phyloP scores from a whole-genome alignment of 2,329 filamentous ascomycete species.

The Fusarium lateritium region DNA sequence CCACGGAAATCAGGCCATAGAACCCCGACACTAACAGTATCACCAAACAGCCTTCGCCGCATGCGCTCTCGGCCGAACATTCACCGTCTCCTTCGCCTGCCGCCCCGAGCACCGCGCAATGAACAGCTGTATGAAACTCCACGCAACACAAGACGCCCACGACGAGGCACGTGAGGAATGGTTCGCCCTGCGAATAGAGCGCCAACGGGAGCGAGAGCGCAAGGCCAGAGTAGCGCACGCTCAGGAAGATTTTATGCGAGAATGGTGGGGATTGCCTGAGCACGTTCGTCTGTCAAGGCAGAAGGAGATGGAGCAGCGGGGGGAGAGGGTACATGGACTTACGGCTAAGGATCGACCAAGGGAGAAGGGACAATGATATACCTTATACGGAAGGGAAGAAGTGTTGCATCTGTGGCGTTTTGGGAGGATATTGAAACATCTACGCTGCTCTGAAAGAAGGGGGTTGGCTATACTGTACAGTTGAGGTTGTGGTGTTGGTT shows the following conservation, averaged over 20 bases:
- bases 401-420: conserved; percentile 47
- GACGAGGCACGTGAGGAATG: conserved; percentile 94
- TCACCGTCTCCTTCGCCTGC: conserved; percentile 91
- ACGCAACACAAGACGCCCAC: conserved; percentile 87
- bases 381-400: neutral
- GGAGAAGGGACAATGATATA: conserved; percentile 23
- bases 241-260: conserved; percentile 75
- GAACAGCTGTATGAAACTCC: conserved; percentile 93
- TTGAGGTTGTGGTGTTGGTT: conserved; percentile 8
- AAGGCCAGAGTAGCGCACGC: conserved; percentile 72
- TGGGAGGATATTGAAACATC: conserved; percentile 39
- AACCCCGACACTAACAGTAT: neutral
- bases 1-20: conserved; percentile 19
- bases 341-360: conserved; percentile 53
- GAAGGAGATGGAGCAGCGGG: conserved; percentile 62
- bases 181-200: conserved; percentile 84
- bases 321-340: conserved; percentile 70
- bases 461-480: conserved; percentile 30
- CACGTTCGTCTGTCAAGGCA: conserved; percentile 66
- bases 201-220: conserved; percentile 76
- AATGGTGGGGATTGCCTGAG: conserved; percentile 77
- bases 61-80: conserved; percentile 88
- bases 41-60: conserved; percentile 82
- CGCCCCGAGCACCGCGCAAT: conserved; percentile 83
- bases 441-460: conserved; percentile 41